These are phyloP conservation scores for Diplocarpon mali DNA, from an alignment of 2,329 filamentous ascomycete genomes.

Conservation along the genomic window DNA sequence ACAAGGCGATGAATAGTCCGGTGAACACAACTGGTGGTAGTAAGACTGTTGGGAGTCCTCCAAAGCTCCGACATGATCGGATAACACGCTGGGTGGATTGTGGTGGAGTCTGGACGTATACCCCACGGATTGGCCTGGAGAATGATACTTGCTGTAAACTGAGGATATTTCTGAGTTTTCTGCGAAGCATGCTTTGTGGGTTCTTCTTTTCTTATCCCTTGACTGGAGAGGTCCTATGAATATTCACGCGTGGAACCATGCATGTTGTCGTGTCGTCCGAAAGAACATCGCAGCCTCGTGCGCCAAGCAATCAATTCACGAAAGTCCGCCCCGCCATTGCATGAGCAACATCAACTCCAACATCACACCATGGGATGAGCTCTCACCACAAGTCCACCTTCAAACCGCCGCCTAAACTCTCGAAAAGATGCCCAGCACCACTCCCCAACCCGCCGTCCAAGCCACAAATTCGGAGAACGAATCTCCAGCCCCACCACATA, in stretches of 20 bases:
- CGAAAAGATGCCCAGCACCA: no score
- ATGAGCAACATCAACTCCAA: background rate
- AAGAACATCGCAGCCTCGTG: background rate
- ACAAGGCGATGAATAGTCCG: conserved; percentile 54
- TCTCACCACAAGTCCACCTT: background rate
- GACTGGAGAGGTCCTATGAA: no score
- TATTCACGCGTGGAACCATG: background rate
- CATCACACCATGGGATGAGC: conserved; percentile 2
- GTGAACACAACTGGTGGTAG: conserved; percentile 51
- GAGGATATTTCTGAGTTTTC: conserved; percentile 3
- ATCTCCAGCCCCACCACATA: conserved; percentile 10
- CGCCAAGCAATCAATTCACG: background rate
- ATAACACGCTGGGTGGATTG: background rate
- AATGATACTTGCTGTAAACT: no score
- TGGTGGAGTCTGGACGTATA: background rate
- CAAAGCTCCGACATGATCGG: conserved; percentile 11
- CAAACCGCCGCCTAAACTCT: no score
- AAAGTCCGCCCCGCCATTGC: background rate
- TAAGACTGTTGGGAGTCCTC: conserved; percentile 16
- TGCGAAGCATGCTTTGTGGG: conserved; percentile 5
- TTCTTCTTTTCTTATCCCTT: no score
- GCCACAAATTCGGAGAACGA: conserved; percentile 2
- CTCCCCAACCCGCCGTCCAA: conserved; percentile 10
- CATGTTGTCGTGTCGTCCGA: conserved; percentile 6
- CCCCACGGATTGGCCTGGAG: background rate